Evolutionary conservation across 306 rosid species (phyloP), one percentile per base, ranked within the genome.

Genomic region (Fragaria ananassa): DNA sequence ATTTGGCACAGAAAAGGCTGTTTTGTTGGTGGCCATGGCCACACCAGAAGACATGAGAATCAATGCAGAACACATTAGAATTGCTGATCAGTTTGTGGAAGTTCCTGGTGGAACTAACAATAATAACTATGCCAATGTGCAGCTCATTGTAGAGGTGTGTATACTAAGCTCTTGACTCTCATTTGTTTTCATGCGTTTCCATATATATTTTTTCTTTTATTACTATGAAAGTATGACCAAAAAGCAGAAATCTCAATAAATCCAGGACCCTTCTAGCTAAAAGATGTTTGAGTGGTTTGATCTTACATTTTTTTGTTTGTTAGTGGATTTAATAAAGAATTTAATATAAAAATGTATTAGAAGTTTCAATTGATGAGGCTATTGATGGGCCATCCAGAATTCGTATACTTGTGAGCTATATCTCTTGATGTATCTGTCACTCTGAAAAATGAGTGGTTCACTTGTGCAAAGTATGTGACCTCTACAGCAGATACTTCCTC

Each of bases 61-160:
- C 88, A 96, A 96, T 82, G 99, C 99, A n/a, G 99, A 96, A 74
- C 99, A 96, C 87, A 96, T 96, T 82, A 92, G 98, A 88, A 96
- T 92, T 35, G 99, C 99, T 19, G 98, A 96, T 89, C 97, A 96
- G 81, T 96, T 96, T 88, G 98, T 92, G 58, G 98, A 96, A 86
- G 99, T 96, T 70, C 99, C 99, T 75, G 99, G 99, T 75, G 99
- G 99, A 81, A 96, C 99, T 71, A 96, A 96, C 84, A 96, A 96
- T 88, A 96, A 96, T 82, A 96, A 96, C 83, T 96, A 96, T 80
- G 99, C 99, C 77, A 96, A 96, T 78, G 99, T 96, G 78, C 99
- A 92, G 80, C 98, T 96, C 71, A 92, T 96, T 83, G 84, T 92
- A 41, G 99, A 96, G 98, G 99, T 96, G 64, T 74, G 89, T 85